Evolutionary conservation across 768 basidiomycete species (phyloP).

Genomic region (Auriscalpium orientale): DNA sequence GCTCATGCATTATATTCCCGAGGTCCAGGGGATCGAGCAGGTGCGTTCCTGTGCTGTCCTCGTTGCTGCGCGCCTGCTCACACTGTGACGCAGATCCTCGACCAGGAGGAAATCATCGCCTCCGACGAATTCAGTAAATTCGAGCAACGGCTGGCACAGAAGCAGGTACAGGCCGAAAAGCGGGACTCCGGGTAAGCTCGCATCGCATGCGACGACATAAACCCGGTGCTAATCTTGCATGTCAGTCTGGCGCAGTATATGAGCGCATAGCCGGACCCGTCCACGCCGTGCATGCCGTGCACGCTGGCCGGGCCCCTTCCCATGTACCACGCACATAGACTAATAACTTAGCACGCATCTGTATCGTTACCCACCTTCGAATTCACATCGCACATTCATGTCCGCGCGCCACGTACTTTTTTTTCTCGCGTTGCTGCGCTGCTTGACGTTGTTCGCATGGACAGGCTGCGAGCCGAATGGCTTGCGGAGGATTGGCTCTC

Average conservation of each 20-base stretch:
- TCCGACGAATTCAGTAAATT: slow-evolving; percentile 85
- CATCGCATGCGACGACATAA: slow-evolving; percentile 9
- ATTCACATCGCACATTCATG: background rate
- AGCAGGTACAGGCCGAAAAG: slow-evolving; percentile 24
- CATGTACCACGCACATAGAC: slow-evolving; percentile 3
- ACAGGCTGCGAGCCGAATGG: background rate
- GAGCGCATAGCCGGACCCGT: slow-evolving; percentile 45
- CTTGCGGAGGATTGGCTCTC: background rate
- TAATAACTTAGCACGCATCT: background rate
- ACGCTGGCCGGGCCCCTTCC: background rate
- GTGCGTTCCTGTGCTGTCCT: slow-evolving; percentile 30
- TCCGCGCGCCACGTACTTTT: background rate
- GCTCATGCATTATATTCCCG: slow-evolving; percentile 98
- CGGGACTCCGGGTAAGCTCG: slow-evolving; percentile 38
- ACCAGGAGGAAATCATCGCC: slow-evolving; percentile 84
- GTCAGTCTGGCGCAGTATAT: slow-evolving; percentile 75
- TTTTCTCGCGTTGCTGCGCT: too few relatives aligned
- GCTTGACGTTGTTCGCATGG: background rate
- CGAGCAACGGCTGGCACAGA: slow-evolving; percentile 53
- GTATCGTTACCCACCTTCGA: slow-evolving; percentile 2
- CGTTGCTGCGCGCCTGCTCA: background rate
- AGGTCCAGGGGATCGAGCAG: slow-evolving; percentile 89
- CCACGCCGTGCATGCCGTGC: too few relatives aligned
- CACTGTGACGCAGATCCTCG: slow-evolving; percentile 56
- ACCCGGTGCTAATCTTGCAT: slow-evolving; percentile 5